Base-by-base conservation (phyloP, 192 early-diverging fungal species). In the Gamsiella multidivaricata region DNA sequence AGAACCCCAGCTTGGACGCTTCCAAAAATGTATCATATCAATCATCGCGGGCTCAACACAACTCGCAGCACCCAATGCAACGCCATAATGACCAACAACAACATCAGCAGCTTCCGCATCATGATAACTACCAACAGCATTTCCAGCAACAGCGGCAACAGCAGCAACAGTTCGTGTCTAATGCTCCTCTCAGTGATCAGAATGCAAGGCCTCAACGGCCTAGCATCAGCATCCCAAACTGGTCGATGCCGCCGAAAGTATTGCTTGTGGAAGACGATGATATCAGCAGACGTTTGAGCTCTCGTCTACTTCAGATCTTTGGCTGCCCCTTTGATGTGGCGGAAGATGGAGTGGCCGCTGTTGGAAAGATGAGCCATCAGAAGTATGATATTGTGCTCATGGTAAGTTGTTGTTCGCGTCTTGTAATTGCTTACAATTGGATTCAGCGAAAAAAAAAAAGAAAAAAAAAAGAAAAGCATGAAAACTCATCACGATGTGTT, bases 381-480 rank as follows among this genome's bases (percentile, higher is more conserved):
- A 91, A 88, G 67, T 93, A 92, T 51, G 92, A 93, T 53, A 66
- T 93, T 33, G 85, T 93, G 18, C 70, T 93, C 9, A 91, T 93
- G 91, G 85, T 86, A 81, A 65, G 49, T 15, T 28, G 5, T 15
- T 17, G 20, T 42, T 7, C 20, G 33, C n/a, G 12, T 10, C 7
- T 43, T 23, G 28, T 65, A 14, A 18, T 62, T 5, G n/a, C 11
- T n/a, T n/a, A n/a, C n/a, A n/a, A n/a, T n/a, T n/a, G n/a, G n/a
- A n/a, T n/a, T n/a, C n/a, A n/a, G n/a, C n/a, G n/a, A n/a, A n/a
- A n/a, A n/a, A n/a, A n/a, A n/a, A n/a, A n/a, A n/a, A n/a, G n/a
- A n/a, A n/a, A n/a, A n/a, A n/a, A n/a, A n/a, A n/a, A n/a, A n/a
- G n/a, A n/a, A n/a, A n/a, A n/a, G n/a, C n/a, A n/a, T n/a, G n/a